Evolutionary conservation across 2,329 filamentous ascomycete species (phyloP).

Genomic region (Apiospora kogelbergensis): DNA sequence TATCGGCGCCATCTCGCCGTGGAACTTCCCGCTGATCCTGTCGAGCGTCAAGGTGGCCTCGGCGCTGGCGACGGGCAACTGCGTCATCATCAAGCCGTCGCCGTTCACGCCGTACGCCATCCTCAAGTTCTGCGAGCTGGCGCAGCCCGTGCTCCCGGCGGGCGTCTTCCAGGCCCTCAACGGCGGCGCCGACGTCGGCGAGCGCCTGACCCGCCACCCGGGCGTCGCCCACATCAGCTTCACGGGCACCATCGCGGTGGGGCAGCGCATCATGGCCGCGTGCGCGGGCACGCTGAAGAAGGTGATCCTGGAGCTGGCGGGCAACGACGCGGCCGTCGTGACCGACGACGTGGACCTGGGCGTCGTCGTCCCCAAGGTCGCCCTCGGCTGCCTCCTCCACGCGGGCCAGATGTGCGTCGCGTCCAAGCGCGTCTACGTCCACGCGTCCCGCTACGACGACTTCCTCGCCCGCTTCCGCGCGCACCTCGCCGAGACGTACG

Average conservation of each 20-base stretch:
- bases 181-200: slow-evolving; percentile 54
- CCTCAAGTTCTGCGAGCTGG: slow-evolving; percentile 54
- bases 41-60: slow-evolving; percentile 51
- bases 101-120: slow-evolving; percentile 54
- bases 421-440: slow-evolving; percentile 60
- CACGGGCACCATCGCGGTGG: slow-evolving; percentile 55
- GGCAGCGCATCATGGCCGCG: slow-evolving; percentile 46
- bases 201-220: slow-evolving; percentile 52
- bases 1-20: slow-evolving; percentile 56
- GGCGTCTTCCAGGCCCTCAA: slow-evolving; percentile 58
- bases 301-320: slow-evolving; percentile 53
- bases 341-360: slow-evolving; percentile 50
- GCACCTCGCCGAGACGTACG: background rate
- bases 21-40: slow-evolving; percentile 56
- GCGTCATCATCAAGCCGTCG: slow-evolving; percentile 58
- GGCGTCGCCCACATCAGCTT: slow-evolving; percentile 59
- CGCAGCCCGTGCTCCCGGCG: background rate
- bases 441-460: slow-evolving; percentile 57
- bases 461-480: slow-evolving; percentile 39
- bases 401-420: slow-evolving; percentile 56
- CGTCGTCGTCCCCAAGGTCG: slow-evolving; percentile 34
- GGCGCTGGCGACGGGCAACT: slow-evolving; percentile 53
- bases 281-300: slow-evolving; percentile 53
- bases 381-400: slow-evolving; percentile 49
- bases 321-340: slow-evolving; percentile 56